phyloP scores from a whole-genome alignment of 2,329 filamentous ascomycete species.

The Neofusicoccum umdonicola region DNA sequence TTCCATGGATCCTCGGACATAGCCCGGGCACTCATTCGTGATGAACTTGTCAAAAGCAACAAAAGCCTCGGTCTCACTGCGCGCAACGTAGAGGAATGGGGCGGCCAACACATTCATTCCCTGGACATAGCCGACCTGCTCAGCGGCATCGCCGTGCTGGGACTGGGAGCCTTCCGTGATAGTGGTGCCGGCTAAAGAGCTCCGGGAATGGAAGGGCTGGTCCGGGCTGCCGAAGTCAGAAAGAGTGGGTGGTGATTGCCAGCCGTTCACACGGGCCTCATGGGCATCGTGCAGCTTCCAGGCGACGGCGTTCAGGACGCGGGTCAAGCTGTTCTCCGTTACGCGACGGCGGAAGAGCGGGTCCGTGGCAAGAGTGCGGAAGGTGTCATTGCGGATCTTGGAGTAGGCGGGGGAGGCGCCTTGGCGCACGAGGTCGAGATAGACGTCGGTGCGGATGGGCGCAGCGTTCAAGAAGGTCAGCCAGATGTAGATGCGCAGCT shows the following conservation, averaged over 20 bases:
- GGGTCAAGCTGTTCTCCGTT: constrained; percentile 90
- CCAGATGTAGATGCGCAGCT: constrained; percentile 93
- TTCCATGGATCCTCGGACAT: constrained; percentile 94
- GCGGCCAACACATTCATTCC: constrained; percentile 98
- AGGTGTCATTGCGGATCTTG: constrained; percentile 98
- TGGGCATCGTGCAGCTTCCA: constrained; percentile 87
- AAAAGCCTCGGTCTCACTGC: constrained; percentile 93
- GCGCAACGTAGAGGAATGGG: constrained; percentile 90
- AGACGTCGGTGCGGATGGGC: constrained; percentile 79
- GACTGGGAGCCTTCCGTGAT: constrained; percentile 19
- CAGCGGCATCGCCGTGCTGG: constrained; percentile 32
- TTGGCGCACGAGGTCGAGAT: constrained; percentile 85
- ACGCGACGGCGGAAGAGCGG: constrained; percentile 95
- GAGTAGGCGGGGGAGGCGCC: constrained; percentile 91
- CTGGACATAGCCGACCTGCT: constrained; percentile 87
- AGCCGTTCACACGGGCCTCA: constrained; percentile 55
- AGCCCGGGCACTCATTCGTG: constrained; percentile 84
- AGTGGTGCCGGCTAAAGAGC: constrained; percentile 21
- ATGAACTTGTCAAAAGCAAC: constrained; percentile 85
- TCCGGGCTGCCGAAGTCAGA: constrained; percentile 49
- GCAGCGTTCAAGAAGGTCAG: constrained; percentile 87
- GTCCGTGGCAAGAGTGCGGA: constrained; percentile 92
- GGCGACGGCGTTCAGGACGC: constrained; percentile 88
- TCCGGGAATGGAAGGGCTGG: constrained; percentile 30
- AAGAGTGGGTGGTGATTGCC: constrained; percentile 49